These are phyloP conservation scores for Scedosporium apiospermum DNA, from an alignment of 2,329 filamentous ascomycete genomes.

Conservation along the genomic window DNA sequence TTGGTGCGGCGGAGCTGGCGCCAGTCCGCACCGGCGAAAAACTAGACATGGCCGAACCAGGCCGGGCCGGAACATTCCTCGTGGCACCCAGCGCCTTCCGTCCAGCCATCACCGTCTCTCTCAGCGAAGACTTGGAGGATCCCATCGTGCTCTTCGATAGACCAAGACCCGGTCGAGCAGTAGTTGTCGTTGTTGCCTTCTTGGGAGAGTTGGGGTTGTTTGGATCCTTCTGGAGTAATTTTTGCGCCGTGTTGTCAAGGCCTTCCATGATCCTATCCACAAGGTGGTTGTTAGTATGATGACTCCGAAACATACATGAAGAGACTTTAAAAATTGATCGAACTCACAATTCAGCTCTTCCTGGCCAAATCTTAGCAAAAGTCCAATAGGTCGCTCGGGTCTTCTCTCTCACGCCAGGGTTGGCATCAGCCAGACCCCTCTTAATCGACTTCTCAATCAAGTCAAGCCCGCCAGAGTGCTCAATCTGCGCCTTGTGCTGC, in stretches of 20 bases:
- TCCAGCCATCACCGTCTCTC: constrained; percentile 77
- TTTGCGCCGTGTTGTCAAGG: constrained; percentile 70
- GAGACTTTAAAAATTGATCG: neutral
- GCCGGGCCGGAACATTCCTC: constrained; percentile 42
- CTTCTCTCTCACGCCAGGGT: constrained; percentile 79
- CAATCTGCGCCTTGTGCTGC: constrained; percentile 70
- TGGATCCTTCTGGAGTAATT: constrained; percentile 71
- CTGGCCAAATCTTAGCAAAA: constrained; percentile 69
- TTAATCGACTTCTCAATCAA: constrained; percentile 80
- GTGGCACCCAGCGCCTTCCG: constrained; percentile 51
- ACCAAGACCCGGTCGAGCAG: constrained; percentile 44
- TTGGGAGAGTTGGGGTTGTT: constrained; percentile 67
- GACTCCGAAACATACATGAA: too few species aligned
- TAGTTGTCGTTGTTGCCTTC: constrained; percentile 34
- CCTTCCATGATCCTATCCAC: constrained; percentile 59
- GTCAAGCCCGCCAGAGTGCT: constrained; percentile 76
- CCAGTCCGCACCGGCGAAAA: constrained; percentile 41
- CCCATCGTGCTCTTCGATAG: constrained; percentile 55
- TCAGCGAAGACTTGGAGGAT: constrained; percentile 55
- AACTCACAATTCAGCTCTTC: constrained; percentile 62
- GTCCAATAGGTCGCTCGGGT: constrained; percentile 82
- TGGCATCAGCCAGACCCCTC: constrained; percentile 80
- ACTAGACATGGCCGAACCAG: constrained; percentile 55
- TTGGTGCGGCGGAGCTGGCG: constrained; percentile 24
- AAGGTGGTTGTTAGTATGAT: neutral